These are phyloP conservation scores for Metroxylon sagu DNA, from an alignment of 176 grass and related monocot species.

Conservation along the genomic window DNA sequence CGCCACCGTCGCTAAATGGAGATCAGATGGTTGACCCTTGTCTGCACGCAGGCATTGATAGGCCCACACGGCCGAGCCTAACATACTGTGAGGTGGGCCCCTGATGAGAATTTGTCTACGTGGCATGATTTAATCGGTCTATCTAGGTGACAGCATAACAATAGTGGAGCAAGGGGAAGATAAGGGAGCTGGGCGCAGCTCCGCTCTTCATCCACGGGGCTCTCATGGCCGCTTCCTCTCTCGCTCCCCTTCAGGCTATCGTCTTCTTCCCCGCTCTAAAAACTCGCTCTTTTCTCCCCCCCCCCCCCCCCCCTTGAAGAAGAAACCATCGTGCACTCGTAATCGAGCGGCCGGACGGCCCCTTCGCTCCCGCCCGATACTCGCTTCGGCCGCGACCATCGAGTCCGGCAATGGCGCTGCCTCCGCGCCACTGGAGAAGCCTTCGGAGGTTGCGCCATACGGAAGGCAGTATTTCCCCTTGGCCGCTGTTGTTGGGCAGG, in stretches of 20 bases:
- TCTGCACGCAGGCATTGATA: no score
- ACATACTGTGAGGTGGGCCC: no score
- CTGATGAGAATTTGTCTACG: no score
- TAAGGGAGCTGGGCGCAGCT: no score
- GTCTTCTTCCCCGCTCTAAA: not conserved
- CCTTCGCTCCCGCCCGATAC: conserved; percentile 4
- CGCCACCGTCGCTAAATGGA: no score
- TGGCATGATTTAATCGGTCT: no score
- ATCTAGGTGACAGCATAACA: no score
- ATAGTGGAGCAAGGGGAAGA: no score
- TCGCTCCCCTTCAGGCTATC: not conserved
- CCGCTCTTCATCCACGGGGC: no score
- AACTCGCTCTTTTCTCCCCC: not conserved
- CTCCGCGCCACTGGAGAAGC: conserved; percentile 14
- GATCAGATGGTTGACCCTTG: no score
- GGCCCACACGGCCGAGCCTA: no score
- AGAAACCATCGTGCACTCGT: not conserved
- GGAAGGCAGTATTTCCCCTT: conserved; percentile 87
- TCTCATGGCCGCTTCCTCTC: not conserved
- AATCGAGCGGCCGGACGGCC: not conserved
- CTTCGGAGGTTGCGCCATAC: conserved; percentile 20
- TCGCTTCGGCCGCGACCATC: conserved; percentile 42
- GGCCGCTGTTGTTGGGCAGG: conserved; percentile 87
- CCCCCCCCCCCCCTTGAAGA: not conserved
- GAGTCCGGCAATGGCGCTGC: conserved; percentile 63